Conservation (phyloP, 2,329 filamentous ascomycete genomes). For the Hypocrella siamensis region DNA sequence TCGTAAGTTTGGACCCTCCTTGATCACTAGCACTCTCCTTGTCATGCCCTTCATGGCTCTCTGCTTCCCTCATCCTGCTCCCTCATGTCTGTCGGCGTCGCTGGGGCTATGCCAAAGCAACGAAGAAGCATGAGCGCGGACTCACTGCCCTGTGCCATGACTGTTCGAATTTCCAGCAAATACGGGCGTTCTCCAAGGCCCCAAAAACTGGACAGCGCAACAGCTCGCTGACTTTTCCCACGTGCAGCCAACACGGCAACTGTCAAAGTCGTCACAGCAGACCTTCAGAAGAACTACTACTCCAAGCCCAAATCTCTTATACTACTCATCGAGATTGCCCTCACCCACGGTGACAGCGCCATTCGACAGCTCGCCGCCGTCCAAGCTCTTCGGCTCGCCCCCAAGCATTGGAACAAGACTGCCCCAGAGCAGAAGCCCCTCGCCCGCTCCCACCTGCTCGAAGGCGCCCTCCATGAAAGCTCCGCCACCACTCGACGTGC, state of each 20-base stretch:
- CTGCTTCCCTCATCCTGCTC: too few species aligned
- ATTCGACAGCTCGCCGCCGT: constrained; percentile 85
- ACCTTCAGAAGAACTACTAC: constrained; percentile 90
- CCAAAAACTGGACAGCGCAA: too few species aligned
- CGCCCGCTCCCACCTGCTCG: constrained; percentile 68
- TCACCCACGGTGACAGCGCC: constrained; percentile 55
- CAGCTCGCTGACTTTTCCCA: constrained; percentile 16
- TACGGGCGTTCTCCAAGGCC: too few species aligned
- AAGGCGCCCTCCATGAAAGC: constrained; percentile 69
- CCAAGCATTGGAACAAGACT: constrained; percentile 72
- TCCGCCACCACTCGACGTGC: constrained; percentile 68
- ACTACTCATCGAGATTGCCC: constrained; percentile 75
- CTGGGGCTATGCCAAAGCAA: too few species aligned
- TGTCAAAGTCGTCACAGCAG: constrained; percentile 78
- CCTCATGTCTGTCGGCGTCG: too few species aligned
- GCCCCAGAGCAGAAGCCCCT: constrained; percentile 60
- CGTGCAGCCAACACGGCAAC: constrained; percentile 66
- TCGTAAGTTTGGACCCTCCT: constrained; percentile 40
- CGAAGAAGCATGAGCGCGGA: too few species aligned
- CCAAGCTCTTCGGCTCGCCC: constrained; percentile 68
- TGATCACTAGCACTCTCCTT: background rate
- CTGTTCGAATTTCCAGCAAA: too few species aligned
- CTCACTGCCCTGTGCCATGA: too few species aligned
- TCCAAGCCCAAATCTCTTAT: constrained; percentile 69
- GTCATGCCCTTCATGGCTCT: too few species aligned